Conservation (phyloP, 495 filamentous ascomycete species). For the Penicillium psychrofluorescens region DNA sequence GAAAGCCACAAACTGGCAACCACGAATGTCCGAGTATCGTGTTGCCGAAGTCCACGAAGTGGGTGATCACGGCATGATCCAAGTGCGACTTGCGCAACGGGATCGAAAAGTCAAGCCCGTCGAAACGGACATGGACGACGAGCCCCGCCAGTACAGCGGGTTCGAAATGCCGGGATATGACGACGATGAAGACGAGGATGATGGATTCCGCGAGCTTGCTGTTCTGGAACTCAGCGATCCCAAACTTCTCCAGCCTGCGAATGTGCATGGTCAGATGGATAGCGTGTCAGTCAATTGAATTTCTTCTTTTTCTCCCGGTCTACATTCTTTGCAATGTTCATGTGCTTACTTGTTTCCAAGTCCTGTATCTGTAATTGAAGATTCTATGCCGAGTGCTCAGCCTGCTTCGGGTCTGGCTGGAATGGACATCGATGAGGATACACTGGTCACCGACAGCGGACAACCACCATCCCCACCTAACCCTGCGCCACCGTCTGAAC, state of each 20-base stretch:
- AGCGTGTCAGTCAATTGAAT: slow-evolving; percentile 39
- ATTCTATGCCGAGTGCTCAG: slow-evolving; percentile 15
- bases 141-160: slow-evolving; percentile 51
- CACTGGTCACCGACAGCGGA: slow-evolving; percentile 13
- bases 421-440: slow-evolving; percentile 22
- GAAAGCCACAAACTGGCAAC: slow-evolving; percentile 69
- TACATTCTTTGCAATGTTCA: slow-evolving; percentile 8
- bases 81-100: slow-evolving; percentile 60
- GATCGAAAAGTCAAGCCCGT: slow-evolving; percentile 51
- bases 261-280: slow-evolving; percentile 10
- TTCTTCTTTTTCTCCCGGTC: neutral
- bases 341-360: slow-evolving; percentile 30
- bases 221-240: slow-evolving; percentile 56
- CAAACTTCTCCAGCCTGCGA: slow-evolving; percentile 45
- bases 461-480: neutral
- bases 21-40: slow-evolving; percentile 57
- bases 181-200: slow-evolving; percentile 46
- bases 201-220: slow-evolving; percentile 43
- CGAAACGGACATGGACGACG: slow-evolving; percentile 36
- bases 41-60: slow-evolving; percentile 58
- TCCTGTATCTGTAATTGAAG: slow-evolving; percentile 20
- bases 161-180: slow-evolving; percentile 61
- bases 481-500: too few relatives aligned
- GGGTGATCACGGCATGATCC: slow-evolving; percentile 38
- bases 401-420: slow-evolving; percentile 2